These are phyloP conservation scores for Heterobasidion occidentale DNA, from an alignment of 1,284 basidiomycete species.

Conservation along the genomic window DNA sequence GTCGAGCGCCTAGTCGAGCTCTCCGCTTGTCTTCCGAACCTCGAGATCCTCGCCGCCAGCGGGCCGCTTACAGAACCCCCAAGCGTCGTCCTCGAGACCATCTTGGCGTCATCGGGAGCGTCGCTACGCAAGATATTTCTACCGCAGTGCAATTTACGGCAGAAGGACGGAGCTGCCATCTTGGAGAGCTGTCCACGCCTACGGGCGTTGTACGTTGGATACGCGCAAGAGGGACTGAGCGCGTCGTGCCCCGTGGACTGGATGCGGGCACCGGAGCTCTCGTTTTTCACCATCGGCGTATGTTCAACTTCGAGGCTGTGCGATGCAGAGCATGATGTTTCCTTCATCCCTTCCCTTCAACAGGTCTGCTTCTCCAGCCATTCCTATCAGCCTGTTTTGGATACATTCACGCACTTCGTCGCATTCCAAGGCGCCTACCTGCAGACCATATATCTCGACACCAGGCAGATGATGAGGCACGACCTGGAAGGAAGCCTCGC, in stretches of 20 bases:
- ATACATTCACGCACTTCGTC: background rate
- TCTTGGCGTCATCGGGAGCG: background rate
- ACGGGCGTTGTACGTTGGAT: background rate
- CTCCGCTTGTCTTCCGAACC: background rate
- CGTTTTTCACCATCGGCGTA: background rate
- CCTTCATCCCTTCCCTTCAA: background rate
- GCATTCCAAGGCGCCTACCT: background rate
- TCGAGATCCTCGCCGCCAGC: background rate
- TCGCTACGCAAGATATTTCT: background rate
- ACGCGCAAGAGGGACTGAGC: background rate
- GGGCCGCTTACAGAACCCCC: background rate
- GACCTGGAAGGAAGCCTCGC: background rate
- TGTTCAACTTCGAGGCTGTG: too few relatives aligned
- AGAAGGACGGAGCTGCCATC: background rate
- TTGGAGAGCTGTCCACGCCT: background rate
- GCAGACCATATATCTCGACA: background rate
- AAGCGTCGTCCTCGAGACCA: background rate
- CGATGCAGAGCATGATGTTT: too few relatives aligned
- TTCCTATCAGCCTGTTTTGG: background rate
- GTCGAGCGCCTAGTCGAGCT: background rate
- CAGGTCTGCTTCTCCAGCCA: background rate
- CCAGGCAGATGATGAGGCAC: background rate
- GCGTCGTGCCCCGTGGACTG: background rate
- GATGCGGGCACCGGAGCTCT: background rate
- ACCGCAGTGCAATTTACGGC: background rate